A percentile compares a stretch with the other conserved stretches of the same genome.
Conservation (phyloP, 2,329 filamentous ascomycete genomes). For the Rhinocladiella similis region DNA sequence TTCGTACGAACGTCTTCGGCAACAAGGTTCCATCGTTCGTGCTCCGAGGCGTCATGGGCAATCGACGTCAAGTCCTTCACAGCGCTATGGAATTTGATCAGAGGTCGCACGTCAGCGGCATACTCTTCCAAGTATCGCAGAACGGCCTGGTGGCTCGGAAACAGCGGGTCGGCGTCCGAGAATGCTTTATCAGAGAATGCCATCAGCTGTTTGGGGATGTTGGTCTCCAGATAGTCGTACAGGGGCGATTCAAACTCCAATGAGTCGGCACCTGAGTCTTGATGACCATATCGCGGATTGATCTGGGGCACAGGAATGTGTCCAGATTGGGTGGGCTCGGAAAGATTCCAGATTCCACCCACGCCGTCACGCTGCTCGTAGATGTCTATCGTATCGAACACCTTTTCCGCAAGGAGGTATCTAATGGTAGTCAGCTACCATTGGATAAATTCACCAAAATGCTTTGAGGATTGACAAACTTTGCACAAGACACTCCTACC, state of each 20-base stretch:
- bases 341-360: slow-evolving; percentile 82
- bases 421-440: slow-evolving; percentile 34
- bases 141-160: slow-evolving; percentile 71
- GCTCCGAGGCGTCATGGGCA: neutral
- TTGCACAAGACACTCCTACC: slow-evolving; percentile 68
- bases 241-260: slow-evolving; percentile 77
- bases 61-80: slow-evolving; percentile 11
- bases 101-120: slow-evolving; percentile 63
- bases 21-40: slow-evolving; percentile 50
- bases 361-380: slow-evolving; percentile 78
- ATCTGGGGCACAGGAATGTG: slow-evolving; percentile 67
- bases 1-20: slow-evolving; percentile 53
- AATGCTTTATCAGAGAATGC: slow-evolving; percentile 71
- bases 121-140: slow-evolving; percentile 73
- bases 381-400: slow-evolving; percentile 69
- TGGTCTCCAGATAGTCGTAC: slow-evolving; percentile 81
- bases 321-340: slow-evolving; percentile 41
- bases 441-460: too few relatives aligned
- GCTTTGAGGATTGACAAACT: slow-evolving; percentile 41
- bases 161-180: slow-evolving; percentile 64
- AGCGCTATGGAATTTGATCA: slow-evolving; percentile 63
- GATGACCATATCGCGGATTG: slow-evolving; percentile 61
- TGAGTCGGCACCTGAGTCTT: slow-evolving; percentile 34
- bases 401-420: slow-evolving; percentile 71
- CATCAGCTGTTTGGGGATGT: slow-evolving; percentile 83